Evolutionary conservation across 345 rosid species (phyloP), one percentile per base, ranked within the genome.

Genomic region (Arabidopsis arenosa): DNA sequence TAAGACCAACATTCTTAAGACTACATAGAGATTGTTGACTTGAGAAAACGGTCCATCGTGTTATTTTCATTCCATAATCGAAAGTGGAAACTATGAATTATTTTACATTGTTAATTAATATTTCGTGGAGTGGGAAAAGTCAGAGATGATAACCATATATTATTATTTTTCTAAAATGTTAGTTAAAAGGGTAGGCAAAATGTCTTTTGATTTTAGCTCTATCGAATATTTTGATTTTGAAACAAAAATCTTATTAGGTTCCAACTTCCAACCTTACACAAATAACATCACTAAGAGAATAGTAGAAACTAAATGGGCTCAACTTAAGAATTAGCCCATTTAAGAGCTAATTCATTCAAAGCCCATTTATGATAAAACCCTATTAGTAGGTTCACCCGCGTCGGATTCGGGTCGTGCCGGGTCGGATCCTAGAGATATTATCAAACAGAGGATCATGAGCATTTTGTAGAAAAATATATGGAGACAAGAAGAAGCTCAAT

Each of bases 121-220:
- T 59, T 47, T 48, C 28, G 28, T 36, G 47, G 68, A 37, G 68
- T 49, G 49, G 52, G 39, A 17, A 72, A 45, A 36, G 75, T 47
- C 48, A 70, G 47, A 70, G 47, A 26, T 70, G 26, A 47, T 45
- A 33, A 7, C 21, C 49, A 17, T 21, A 30, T 64, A 26, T 45
- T 4, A 26, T 68, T 33, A 39, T 28, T 28, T 56, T 33, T 13
- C 4, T 56, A 28, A 5, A 7, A 11, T n/a, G 41, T n/a, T 68
- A 10, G 73, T 41, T 30, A 68, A 66, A 1, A 30, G 41, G 12
- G 15, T 28, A 28, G 61, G 9, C 9, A 18, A 36, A 51, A 51
- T 59, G 28, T 59, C 65, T 17, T 60, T 18, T 53, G n/a, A 67
- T 15, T 40, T 53, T 37, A 14, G 53, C 11, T 37, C 37, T 26